Evolutionary conservation across 2,329 filamentous ascomycete species (phyloP).

Genomic region (Colletotrichum sidae): DNA sequence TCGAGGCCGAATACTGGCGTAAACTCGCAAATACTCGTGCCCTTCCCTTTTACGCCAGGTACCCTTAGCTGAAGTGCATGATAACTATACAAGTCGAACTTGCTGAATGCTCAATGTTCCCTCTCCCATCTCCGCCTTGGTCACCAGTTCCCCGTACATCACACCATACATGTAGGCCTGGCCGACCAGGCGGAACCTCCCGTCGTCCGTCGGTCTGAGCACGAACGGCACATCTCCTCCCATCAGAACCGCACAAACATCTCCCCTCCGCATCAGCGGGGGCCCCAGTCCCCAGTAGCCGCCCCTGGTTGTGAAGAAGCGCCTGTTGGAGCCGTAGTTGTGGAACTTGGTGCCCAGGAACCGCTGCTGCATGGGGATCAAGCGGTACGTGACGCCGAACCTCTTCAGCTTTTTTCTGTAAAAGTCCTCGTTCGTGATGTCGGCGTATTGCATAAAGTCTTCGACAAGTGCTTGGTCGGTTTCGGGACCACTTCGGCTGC

Average conservation of each 20-base stretch:
- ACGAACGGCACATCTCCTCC: conserved; percentile 5
- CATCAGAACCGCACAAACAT: conserved; percentile 5
- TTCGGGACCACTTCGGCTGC: neutral
- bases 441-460: conserved; percentile 3
- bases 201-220: neutral
- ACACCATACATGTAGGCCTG: neutral
- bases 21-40: too few relatives aligned
- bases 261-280: neutral
- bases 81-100: too few relatives aligned
- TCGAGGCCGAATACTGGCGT: too few relatives aligned
- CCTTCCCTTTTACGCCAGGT: too few relatives aligned
- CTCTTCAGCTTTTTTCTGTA: neutral
- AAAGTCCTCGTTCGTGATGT: neutral
- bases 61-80: too few relatives aligned
- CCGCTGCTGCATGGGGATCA: neutral
- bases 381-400: neutral
- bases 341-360: neutral
- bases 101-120: neutral
- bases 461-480: neutral
- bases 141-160: neutral
- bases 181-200: neutral
- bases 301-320: conserved; percentile 3
- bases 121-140: neutral
- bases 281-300: conserved; percentile 6
- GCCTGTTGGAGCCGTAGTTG: neutral